A percentile compares a stretch with the other conserved stretches of the same genome.
phyloP scores from a whole-genome alignment of 106 monocot genomes.

The Phalaenopsis equestris region DNA sequence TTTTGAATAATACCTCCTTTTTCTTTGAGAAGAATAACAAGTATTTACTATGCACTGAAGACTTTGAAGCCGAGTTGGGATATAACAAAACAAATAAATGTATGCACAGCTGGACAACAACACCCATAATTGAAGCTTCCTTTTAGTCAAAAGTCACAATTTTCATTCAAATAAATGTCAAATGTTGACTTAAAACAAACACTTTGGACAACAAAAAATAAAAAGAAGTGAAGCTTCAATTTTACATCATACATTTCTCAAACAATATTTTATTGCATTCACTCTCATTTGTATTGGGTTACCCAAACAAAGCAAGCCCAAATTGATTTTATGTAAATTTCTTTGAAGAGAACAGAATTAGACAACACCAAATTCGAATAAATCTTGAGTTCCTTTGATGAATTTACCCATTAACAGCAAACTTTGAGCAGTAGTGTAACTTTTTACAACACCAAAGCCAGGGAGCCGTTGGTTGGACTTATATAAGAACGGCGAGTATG shows the following conservation, averaged over 20 bases:
- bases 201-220: not conserved
- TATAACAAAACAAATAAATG: no score
- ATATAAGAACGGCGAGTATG: not conserved
- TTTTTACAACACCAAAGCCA: conserved; percentile 2
- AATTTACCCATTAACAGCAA: not conserved
- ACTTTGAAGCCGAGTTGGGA: no score
- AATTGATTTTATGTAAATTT: not conserved
- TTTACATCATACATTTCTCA: no score
- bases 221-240: no score
- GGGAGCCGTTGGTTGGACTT: not conserved
- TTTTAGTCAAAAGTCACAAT: not conserved
- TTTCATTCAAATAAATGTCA: not conserved
- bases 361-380: not conserved
- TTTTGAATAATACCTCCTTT: no score
- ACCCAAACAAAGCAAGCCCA: not conserved
- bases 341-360: no score
- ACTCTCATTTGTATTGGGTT: not conserved
- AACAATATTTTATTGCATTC: not conserved
- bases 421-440: not conserved
- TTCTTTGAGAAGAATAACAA: no score
- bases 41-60: no score
- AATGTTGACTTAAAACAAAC: not conserved
- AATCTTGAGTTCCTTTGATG: no score
- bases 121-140: not conserved
- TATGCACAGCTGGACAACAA: no score